These are phyloP conservation scores for Scenedesmus sp. DNA, from an alignment of 163 green algal species.

Conservation along the genomic window DNA sequence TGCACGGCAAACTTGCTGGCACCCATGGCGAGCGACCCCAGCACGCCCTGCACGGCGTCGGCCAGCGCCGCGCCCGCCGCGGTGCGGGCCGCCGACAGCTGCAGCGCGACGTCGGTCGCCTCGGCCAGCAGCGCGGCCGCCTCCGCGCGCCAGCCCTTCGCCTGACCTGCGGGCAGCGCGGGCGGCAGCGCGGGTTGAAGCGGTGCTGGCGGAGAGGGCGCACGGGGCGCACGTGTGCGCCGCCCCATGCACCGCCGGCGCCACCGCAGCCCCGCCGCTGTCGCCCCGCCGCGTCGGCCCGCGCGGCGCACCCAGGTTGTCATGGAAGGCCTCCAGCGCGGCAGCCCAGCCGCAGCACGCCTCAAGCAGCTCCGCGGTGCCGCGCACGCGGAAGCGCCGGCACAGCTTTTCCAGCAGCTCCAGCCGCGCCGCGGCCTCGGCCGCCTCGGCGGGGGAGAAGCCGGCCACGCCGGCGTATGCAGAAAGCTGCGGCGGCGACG, in stretches of 20 bases:
- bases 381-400: slow-evolving; percentile 52
- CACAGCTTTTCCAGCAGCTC: slow-evolving; percentile 39
- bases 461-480: neutral
- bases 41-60: slow-evolving; percentile 68
- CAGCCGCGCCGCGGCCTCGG: neutral
- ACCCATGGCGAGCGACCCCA: slow-evolving; percentile 82
- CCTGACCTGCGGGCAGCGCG: slow-evolving; percentile 49
- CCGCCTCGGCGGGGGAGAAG: slow-evolving; percentile 10
- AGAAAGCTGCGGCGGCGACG: neutral
- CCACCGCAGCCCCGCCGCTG: neutral
- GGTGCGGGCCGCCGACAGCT: slow-evolving; percentile 50
- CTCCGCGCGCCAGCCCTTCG: slow-evolving; percentile 60
- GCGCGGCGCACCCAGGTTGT: slow-evolving; percentile 52
- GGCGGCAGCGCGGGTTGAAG: too few relatives aligned
- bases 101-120: slow-evolving; percentile 15
- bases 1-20: slow-evolving; percentile 79
- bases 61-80: slow-evolving; percentile 68
- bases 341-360: slow-evolving; percentile 43
- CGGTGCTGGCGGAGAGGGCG: neutral
- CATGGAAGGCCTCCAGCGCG: slow-evolving; percentile 68
- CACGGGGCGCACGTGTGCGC: neutral
- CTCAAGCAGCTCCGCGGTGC: slow-evolving; percentile 67
- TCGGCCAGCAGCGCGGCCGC: slow-evolving; percentile 41
- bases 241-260: neutral
- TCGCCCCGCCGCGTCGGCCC: neutral